Conservation (phyloP, 768 basidiomycete species). For the Hydnum rufescens region DNA sequence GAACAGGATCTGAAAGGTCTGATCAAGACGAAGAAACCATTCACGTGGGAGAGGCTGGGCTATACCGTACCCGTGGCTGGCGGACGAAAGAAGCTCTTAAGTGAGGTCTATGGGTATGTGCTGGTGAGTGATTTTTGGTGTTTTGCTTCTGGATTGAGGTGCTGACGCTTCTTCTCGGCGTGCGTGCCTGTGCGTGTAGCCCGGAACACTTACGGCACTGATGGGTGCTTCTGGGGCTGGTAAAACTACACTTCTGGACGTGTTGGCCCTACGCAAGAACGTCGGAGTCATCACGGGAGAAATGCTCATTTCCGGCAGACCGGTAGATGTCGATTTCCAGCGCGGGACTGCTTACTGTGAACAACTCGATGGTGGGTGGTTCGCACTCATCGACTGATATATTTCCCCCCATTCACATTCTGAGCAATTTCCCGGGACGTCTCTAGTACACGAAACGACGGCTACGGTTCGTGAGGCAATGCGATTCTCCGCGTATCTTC, state of each 20-base stretch:
- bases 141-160: too few relatives aligned
- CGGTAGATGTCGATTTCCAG: constrained; percentile 8
- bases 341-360: constrained; percentile 21
- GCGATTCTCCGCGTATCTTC: constrained; percentile 27
- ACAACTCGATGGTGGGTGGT: constrained; percentile 13
- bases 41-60: constrained; percentile 28
- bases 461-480: constrained; percentile 32
- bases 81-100: constrained; percentile 15
- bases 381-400: background rate
- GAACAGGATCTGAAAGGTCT: constrained; percentile 25
- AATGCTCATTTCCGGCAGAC: constrained; percentile 18
- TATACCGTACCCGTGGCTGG: constrained; percentile 21
- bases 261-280: constrained; percentile 15
- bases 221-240: constrained; percentile 28
- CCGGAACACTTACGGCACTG: constrained; percentile 23
- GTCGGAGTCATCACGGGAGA: constrained; percentile 27
- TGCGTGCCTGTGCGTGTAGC: too few relatives aligned
- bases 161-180: constrained; percentile 7
- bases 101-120: constrained; percentile 20
- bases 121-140: constrained; percentile 10
- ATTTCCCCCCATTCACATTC: background rate
- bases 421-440: background rate
- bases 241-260: constrained; percentile 20
- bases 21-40: constrained; percentile 20
- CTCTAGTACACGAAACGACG: constrained; percentile 25